Conservation (phyloP, 108 stramenopile genomes). For the Cyclostephanos invisitatus region DNA sequence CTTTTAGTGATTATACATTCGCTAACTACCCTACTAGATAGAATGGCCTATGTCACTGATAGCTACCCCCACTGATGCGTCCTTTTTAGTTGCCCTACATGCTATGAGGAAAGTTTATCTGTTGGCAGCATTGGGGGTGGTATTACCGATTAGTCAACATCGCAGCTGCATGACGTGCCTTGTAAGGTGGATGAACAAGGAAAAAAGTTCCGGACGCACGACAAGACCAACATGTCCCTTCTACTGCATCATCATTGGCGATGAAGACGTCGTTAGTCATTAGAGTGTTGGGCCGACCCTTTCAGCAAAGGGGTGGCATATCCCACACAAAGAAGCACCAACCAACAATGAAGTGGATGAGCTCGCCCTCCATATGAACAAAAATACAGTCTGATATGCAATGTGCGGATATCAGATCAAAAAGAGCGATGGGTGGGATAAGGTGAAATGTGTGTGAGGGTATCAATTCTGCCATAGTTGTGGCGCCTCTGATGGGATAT, state of each 20-base stretch:
- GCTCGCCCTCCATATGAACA: slow-evolving; percentile 18
- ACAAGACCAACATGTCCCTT: slow-evolving; percentile 12
- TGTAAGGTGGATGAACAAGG: neutral
- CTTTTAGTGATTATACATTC: no score
- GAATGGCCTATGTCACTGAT: no score
- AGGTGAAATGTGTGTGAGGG: slow-evolving; percentile 25
- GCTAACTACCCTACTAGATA: no score
- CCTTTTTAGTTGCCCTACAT: no score
- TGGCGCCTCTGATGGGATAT: slow-evolving; percentile 4
- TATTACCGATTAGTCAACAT: neutral
- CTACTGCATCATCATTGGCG: slow-evolving; percentile 16
- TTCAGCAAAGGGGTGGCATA: neutral
- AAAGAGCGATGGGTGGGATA: slow-evolving; percentile 22
- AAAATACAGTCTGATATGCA: slow-evolving; percentile 14
- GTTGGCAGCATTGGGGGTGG: no score
- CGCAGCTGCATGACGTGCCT: neutral
- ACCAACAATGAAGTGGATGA: slow-evolving; percentile 22
- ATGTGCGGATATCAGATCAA: slow-evolving; percentile 12
- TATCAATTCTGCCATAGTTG: slow-evolving; percentile 23
- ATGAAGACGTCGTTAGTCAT: slow-evolving; percentile 5
- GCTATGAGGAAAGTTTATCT: no score
- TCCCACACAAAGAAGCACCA: neutral
- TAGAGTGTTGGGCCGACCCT: slow-evolving; percentile 9
- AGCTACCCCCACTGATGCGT: no score
- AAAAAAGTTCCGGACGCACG: slow-evolving; percentile 12